Conservation (phyloP, 2,329 filamentous ascomycete species). For the Colletotrichum zoysiae region DNA sequence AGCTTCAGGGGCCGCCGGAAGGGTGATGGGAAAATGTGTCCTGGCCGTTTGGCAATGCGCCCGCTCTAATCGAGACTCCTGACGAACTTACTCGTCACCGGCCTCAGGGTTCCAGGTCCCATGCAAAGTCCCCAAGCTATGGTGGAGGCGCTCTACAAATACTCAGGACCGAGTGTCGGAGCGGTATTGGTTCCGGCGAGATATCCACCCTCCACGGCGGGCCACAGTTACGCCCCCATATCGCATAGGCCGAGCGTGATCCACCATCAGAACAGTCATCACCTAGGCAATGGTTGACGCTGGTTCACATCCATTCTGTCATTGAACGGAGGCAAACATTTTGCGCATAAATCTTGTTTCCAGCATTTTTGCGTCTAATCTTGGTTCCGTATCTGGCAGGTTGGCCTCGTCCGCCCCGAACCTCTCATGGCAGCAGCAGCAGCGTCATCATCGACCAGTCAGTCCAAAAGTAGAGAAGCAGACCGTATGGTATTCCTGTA, state of each 20-base stretch:
- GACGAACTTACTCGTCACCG: conserved; percentile 33
- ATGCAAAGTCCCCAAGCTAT: conserved; percentile 34
- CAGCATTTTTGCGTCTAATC: not conserved
- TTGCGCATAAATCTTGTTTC: conserved; percentile 3
- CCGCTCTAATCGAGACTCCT: conserved; percentile 24
- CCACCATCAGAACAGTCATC: conserved; percentile 21
- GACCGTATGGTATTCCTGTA: conserved; percentile 40
- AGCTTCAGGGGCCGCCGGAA: not conserved
- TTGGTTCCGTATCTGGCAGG: not conserved
- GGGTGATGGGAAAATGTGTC: conserved; percentile 16
- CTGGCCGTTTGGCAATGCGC: conserved; percentile 32
- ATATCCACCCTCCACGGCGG: conserved; percentile 26
- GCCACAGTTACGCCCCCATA: conserved; percentile 18
- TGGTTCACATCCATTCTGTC: not conserved
- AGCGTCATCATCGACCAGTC: conserved; percentile 20
- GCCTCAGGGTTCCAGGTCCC: conserved; percentile 35
- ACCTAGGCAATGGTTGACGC: not conserved
- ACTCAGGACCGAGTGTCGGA: conserved; percentile 9
- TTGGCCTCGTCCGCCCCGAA: conserved; percentile 7
- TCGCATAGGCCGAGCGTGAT: not conserved
- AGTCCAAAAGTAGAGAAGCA: conserved; percentile 39
- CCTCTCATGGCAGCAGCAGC: conserved; percentile 21
- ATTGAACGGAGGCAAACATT: not conserved
- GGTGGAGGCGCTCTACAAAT: conserved; percentile 26
- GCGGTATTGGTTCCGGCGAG: conserved; percentile 20